phyloP scores from a whole-genome alignment of 106 monocot genomes.

The Xerophyta viscosa region DNA sequence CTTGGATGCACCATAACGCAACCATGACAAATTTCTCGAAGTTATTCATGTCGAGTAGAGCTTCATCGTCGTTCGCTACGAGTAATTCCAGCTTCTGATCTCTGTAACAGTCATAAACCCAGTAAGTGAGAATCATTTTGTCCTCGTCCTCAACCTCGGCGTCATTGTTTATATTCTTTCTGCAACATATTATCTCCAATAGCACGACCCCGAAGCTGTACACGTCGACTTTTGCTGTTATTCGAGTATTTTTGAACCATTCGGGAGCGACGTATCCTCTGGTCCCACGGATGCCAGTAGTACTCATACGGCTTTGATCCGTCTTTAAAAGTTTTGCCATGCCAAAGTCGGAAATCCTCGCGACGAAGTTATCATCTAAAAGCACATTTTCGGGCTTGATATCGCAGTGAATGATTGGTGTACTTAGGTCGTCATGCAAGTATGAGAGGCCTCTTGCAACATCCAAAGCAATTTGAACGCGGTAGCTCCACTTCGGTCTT shows the following conservation, averaged over 20 bases:
- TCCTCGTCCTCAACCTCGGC: background rate
- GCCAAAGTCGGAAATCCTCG: constrained; percentile 16
- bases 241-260: constrained; percentile 3
- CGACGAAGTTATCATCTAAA: constrained; percentile 1
- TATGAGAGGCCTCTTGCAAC: constrained; percentile 8
- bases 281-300: constrained; percentile 3
- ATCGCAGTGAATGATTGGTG: constrained; percentile 14
- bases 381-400: constrained; percentile 14
- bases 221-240: constrained; percentile 6
- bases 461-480: background rate
- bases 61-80: constrained; percentile 9
- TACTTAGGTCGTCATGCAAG: constrained; percentile 11
- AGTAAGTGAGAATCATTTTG: background rate
- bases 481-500: constrained; percentile 9
- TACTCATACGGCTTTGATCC: constrained; percentile 8
- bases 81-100: constrained; percentile 3
- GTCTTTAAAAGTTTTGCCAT: constrained; percentile 11
- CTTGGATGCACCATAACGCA: constrained; percentile 36
- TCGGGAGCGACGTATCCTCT: constrained; percentile 10
- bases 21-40: constrained; percentile 25
- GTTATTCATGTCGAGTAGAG: constrained; percentile 1
- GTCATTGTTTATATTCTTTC: background rate
- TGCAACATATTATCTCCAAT: constrained; percentile 10
- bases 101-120: constrained; percentile 8
- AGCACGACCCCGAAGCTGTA: constrained; percentile 6